These are phyloP conservation scores for Amanita brunnescens DNA, from an alignment of 768 basidiomycete species.

Conservation along the genomic window DNA sequence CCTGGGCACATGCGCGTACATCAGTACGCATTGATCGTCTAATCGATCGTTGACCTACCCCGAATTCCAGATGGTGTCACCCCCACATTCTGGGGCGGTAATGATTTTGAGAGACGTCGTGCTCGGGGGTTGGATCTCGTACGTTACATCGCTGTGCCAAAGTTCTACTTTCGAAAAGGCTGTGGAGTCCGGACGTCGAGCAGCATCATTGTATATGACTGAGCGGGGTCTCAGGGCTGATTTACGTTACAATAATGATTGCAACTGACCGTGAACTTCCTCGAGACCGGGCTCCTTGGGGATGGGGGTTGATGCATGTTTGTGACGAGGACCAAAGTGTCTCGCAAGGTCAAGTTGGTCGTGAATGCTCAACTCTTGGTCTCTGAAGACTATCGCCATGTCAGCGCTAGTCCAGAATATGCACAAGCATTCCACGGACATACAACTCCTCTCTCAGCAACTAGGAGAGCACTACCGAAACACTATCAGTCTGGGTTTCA, in stretches of 20 bases:
- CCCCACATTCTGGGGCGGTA: constrained; percentile 61
- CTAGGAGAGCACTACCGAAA: constrained; percentile 53
- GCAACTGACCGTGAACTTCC: constrained; percentile 57
- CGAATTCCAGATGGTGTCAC: constrained; percentile 77
- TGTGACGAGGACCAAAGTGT: constrained; percentile 69
- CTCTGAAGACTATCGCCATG: constrained; percentile 50
- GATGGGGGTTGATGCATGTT: constrained; percentile 75
- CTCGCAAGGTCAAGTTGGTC: constrained; percentile 66
- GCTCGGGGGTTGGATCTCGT: constrained; percentile 77
- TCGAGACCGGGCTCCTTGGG: constrained; percentile 68
- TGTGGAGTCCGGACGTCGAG: constrained; percentile 49
- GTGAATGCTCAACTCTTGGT: constrained; percentile 61
- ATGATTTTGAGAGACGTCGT: constrained; percentile 71
- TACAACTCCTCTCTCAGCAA: constrained; percentile 70
- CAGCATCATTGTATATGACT: constrained; percentile 11
- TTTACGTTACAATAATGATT: not conserved
- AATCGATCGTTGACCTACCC: constrained; percentile 52
- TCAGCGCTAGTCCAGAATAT: too few relatives aligned
- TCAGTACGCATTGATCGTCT: too few relatives aligned
- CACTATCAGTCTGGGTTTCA: too few relatives aligned
- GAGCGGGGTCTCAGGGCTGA: not conserved
- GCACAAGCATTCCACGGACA: constrained; percentile 39
- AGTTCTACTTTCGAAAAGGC: constrained; percentile 69
- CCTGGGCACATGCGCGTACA: constrained; percentile 32
- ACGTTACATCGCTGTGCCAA: constrained; percentile 80